Base-by-base conservation (phyloP, 108 stramenopile species). In the Hondaea fermentalgiana region DNA sequence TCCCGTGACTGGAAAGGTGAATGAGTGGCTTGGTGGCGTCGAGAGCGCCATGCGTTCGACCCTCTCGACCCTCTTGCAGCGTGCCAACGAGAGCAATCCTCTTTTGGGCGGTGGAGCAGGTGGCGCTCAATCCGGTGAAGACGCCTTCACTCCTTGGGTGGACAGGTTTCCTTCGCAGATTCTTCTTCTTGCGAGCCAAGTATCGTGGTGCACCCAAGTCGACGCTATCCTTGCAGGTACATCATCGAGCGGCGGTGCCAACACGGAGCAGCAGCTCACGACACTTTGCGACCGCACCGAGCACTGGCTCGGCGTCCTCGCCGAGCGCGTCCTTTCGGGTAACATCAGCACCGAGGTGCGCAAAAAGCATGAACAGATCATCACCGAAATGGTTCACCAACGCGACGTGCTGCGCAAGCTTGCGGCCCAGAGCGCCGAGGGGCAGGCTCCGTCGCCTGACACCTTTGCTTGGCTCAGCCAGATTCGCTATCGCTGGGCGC, bases 301-400 rank as follows among this genome's bases (percentile, higher is more conserved):
- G 90, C 94, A 14, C 89, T 96, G 57, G 87, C 95, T 99, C 16
- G 94, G 95, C 88, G 91, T 96, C 6, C 97, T 98, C 96, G 97
- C 97, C 19, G 93, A 96, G 90, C 95, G 96, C 42, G 98, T 98
- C 25, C 92, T 98, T 21, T 87, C 91, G 25, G 96, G 76, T 12
- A 83, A 98, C 64, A 91, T 98, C 4, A 95, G 95, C 5, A 89
- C 95, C 8, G 96, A 97, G 44, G 93, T 93, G 28, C 91, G 98
- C 51, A 97, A 97, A 91, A 99, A 98, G 90, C 98, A 95, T 89
- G 99, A 98, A 90, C 98, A 98, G 91, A 94, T 98, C 71, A 98
- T 99, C 89, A 98, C 98, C 44, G 99, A 99, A 89, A 93, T 98
- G 21, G 98, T 98, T 17, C 98, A 97, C 89, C 97, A 99, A 89